These are phyloP conservation scores for Conoideocrella luteorostrata DNA, from an alignment of 2,329 filamentous ascomycete genomes.

Conservation along the genomic window DNA sequence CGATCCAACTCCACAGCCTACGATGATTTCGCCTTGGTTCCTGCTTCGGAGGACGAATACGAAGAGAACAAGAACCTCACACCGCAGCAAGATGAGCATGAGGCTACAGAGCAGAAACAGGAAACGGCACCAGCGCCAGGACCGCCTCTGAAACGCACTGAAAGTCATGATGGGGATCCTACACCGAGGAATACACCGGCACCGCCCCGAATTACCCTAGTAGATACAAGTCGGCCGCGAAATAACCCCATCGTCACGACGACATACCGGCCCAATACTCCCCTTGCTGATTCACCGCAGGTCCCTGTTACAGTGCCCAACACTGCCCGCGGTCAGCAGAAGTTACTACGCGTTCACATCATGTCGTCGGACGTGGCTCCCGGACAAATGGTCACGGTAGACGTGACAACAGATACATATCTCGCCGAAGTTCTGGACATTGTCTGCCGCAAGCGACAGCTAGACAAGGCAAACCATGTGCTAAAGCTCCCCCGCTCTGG, in stretches of 20 bases:
- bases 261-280: constrained; percentile 47
- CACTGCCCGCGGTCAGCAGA: constrained; percentile 56
- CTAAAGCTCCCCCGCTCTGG: constrained; percentile 71
- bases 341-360: constrained; percentile 66
- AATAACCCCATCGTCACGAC: constrained; percentile 58
- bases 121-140: not conserved
- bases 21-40: constrained; percentile 76
- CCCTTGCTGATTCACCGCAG: constrained; percentile 51
- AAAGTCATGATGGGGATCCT: constrained; percentile 8
- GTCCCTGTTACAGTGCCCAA: constrained; percentile 36
- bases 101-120: constrained; percentile 33
- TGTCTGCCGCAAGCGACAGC: constrained; percentile 68
- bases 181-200: constrained; percentile 20
- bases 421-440: constrained; percentile 75
- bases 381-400: constrained; percentile 66
- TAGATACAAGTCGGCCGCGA: constrained; percentile 30
- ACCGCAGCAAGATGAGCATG: constrained; percentile 58
- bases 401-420: constrained; percentile 77
- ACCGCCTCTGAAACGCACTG: not conserved
- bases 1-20: constrained; percentile 69
- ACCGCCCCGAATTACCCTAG: constrained; percentile 24
- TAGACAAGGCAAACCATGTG: constrained; percentile 74
- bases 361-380: constrained; percentile 62
- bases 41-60: constrained; percentile 62
- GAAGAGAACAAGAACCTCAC: constrained; percentile 63